phyloP scores from a whole-genome alignment of 106 monocot genomes.

The Allium sativum region DNA sequence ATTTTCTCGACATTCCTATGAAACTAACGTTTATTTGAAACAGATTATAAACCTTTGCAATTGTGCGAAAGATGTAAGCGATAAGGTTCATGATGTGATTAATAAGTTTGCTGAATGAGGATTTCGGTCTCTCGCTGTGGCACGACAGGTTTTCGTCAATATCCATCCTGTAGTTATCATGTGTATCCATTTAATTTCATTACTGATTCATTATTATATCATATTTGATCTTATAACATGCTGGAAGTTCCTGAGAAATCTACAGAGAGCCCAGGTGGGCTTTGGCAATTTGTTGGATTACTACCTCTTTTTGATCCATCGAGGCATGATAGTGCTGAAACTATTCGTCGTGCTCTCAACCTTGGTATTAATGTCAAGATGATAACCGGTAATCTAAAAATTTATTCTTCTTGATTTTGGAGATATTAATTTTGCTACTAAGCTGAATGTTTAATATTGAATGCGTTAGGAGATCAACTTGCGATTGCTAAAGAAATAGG shows the following conservation, averaged over 20 bases:
- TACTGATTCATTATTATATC: not conserved
- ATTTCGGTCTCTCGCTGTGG: slow-evolving; percentile 48
- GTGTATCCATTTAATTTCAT: not conserved
- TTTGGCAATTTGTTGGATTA: slow-evolving; percentile 86
- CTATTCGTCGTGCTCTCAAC: slow-evolving; percentile 78
- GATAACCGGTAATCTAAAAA: slow-evolving; percentile 64
- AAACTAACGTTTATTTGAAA: slow-evolving; percentile 7
- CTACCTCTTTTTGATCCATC: slow-evolving; percentile 88
- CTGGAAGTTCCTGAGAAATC: slow-evolving; percentile 54
- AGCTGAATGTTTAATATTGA: no score
- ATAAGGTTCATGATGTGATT: slow-evolving; percentile 45
- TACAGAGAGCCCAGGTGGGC: slow-evolving; percentile 66
- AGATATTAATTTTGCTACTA: no score
- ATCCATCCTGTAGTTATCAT: not conserved
- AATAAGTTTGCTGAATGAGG: slow-evolving; percentile 65
- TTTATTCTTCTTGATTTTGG: no score
- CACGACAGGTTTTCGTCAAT: slow-evolving; percentile 22
- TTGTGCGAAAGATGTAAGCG: slow-evolving; percentile 39
- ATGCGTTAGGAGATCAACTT: slow-evolving; percentile 31
- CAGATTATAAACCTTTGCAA: slow-evolving; percentile 53
- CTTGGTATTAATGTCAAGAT: slow-evolving; percentile 97
- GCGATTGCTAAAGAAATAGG: slow-evolving; percentile 51
- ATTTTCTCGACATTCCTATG: slow-evolving; percentile 18
- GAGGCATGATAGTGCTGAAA: slow-evolving; percentile 92
- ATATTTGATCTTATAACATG: not conserved